A percentile compares a stretch with the other conserved stretches of the same genome.
phyloP scores from a whole-genome alignment of 129 eudicot species.

The Lactuca sativa region DNA sequence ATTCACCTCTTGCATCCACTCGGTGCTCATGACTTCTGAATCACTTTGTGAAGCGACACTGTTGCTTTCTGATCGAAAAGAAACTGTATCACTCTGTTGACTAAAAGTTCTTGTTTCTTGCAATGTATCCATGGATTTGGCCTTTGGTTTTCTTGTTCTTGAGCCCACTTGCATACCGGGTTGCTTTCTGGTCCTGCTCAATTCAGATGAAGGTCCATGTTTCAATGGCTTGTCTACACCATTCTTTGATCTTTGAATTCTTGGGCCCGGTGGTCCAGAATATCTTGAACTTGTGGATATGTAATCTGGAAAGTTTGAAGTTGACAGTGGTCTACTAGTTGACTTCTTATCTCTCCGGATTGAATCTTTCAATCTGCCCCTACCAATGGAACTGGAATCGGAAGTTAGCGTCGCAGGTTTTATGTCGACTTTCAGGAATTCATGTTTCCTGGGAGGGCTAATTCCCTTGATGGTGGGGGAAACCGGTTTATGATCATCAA shows the following conservation, averaged over 20 bases:
- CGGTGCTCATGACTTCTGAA: slow-evolving; percentile 49
- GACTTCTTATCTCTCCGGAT: slow-evolving; percentile 37
- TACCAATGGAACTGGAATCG: slow-evolving; percentile 26
- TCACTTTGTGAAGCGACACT: slow-evolving; percentile 54
- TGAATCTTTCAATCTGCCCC: slow-evolving; percentile 24
- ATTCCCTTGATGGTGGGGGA: slow-evolving; percentile 39
- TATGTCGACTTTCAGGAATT: slow-evolving; percentile 24
- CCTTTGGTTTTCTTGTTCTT: slow-evolving; percentile 31
- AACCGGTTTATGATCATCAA: slow-evolving; percentile 28
- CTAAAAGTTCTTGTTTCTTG: slow-evolving; percentile 40
- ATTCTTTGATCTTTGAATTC: slow-evolving; percentile 42
- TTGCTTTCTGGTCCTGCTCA: slow-evolving; percentile 39
- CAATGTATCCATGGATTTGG: slow-evolving; percentile 38
- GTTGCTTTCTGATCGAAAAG: slow-evolving; percentile 65
- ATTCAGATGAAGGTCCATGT: slow-evolving; percentile 38
- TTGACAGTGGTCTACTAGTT: slow-evolving; percentile 30
- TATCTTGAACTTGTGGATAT: background rate
- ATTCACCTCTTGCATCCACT: slow-evolving; percentile 38
- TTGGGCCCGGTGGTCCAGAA: slow-evolving; percentile 46
- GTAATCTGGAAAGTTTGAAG: slow-evolving; percentile 30
- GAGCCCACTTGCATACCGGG: slow-evolving; percentile 36
- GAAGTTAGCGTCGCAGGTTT: slow-evolving; percentile 39
- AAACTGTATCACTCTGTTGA: slow-evolving; percentile 55
- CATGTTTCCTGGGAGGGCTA: slow-evolving; percentile 36
- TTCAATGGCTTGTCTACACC: slow-evolving; percentile 32